Evolutionary conservation across 495 filamentous ascomycete genomes (phyloP).

Genomic region (Bathelium albidoporum): DNA sequence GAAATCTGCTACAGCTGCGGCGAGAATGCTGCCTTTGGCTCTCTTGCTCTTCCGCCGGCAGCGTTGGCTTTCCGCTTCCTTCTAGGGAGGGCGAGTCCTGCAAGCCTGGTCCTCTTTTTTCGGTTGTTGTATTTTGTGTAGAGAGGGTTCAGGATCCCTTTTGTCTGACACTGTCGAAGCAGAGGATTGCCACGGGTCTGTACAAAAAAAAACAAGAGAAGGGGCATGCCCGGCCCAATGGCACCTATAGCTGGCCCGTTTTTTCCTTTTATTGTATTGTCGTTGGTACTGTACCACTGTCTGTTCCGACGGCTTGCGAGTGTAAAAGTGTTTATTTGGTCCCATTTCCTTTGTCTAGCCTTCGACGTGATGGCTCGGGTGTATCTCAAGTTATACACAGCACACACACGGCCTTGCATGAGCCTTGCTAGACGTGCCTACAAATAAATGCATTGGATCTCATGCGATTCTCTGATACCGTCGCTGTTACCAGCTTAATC

Average conservation of each 20-base stretch:
- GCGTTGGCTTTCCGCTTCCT: neutral
- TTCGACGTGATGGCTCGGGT: neutral
- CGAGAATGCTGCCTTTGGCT: neutral
- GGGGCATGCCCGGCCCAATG: neutral
- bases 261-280: neutral
- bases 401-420: neutral
- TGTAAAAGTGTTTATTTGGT: neutral
- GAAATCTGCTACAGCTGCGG: neutral
- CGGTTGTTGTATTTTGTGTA: neutral
- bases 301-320: neutral
- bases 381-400: neutral
- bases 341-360: neutral
- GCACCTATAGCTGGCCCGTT: neutral
- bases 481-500: neutral
- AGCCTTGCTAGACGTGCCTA: neutral
- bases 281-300: neutral
- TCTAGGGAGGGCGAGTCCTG: neutral
- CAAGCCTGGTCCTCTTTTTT: too few species aligned
- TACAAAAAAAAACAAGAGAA: neutral
- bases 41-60: neutral
- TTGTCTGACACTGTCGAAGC: neutral
- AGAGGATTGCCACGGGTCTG: conserved; percentile 1
- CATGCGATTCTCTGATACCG: neutral
- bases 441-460: neutral
- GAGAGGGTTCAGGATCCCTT: neutral